Conservation (phyloP, 331 rosid species). For the Quercus lobata region DNA sequence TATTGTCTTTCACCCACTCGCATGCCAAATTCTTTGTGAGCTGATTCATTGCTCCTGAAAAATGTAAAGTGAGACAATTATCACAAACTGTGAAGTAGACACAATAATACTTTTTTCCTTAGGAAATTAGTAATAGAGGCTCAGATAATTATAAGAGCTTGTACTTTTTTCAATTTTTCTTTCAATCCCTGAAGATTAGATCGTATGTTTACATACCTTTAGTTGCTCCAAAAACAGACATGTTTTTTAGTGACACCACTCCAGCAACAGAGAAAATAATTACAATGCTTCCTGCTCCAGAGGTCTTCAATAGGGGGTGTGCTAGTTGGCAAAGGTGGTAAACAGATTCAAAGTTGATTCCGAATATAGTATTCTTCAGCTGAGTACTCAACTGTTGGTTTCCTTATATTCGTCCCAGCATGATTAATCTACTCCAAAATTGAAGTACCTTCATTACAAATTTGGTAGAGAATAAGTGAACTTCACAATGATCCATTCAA, state of each 20-base stretch:
- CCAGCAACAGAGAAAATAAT: slow-evolving; percentile 42
- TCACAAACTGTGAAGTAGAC: neutral
- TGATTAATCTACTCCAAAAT: slow-evolving; percentile 26
- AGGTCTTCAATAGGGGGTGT: slow-evolving; percentile 34
- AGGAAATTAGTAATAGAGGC: too few relatives aligned
- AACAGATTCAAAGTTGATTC: slow-evolving; percentile 31
- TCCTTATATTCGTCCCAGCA: slow-evolving; percentile 22
- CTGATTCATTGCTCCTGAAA: slow-evolving; percentile 40
- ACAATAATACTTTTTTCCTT: neutral
- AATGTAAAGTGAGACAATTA: neutral
- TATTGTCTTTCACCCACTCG: slow-evolving; percentile 44
- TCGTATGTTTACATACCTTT: slow-evolving; percentile 19
- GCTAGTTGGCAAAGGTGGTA: slow-evolving; percentile 38
- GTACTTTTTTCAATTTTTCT: too few relatives aligned
- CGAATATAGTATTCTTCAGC: slow-evolving; percentile 24
- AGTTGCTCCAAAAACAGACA: slow-evolving; percentile 32
- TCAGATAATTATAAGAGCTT: neutral
- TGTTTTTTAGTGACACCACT: slow-evolving; percentile 15
- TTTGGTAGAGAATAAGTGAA: too few relatives aligned
- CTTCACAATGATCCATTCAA: too few relatives aligned
- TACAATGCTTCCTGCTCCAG: slow-evolving; percentile 38
- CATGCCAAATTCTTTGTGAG: slow-evolving; percentile 34
- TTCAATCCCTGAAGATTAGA: too few relatives aligned
- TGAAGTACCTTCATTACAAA: too few relatives aligned
- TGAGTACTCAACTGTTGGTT: slow-evolving; percentile 22